Percentiles rank a stretch among this genome's conserved stretches.
These are phyloP conservation scores for Stygiomarasmius scandens DNA, from an alignment of 1,284 basidiomycete genomes.

Conservation along the genomic window DNA sequence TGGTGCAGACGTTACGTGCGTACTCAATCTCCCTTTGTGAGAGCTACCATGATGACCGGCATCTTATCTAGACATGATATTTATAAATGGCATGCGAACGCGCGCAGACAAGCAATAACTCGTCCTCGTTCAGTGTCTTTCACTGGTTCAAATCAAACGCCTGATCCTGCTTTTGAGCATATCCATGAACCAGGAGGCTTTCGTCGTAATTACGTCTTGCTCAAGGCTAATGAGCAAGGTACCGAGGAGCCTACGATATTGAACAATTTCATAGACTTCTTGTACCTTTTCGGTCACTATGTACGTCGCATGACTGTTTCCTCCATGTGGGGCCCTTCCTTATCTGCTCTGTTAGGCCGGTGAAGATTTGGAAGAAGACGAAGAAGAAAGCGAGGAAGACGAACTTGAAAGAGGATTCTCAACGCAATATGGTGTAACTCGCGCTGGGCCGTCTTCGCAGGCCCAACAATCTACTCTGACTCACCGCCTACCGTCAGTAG, in stretches of 20 bases:
- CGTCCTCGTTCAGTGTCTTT: slow-evolving; percentile 76
- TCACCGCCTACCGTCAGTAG: slow-evolving; percentile 20
- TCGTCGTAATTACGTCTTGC: slow-evolving; percentile 81
- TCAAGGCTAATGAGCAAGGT: slow-evolving; percentile 71
- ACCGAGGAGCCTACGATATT: slow-evolving; percentile 66
- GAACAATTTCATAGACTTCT: slow-evolving; percentile 90
- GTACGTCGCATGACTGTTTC: slow-evolving; percentile 51
- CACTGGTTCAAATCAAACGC: slow-evolving; percentile 51
- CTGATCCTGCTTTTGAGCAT: slow-evolving; percentile 80
- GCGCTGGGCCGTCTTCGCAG: slow-evolving; percentile 28
- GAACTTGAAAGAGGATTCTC: slow-evolving; percentile 31
- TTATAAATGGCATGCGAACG: slow-evolving; percentile 89
- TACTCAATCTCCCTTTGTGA: slow-evolving; percentile 27
- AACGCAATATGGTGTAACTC: neutral
- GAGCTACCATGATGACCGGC: neutral
- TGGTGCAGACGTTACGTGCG: slow-evolving; percentile 90
- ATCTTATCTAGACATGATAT: slow-evolving; percentile 72
- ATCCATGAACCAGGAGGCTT: slow-evolving; percentile 95
- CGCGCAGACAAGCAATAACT: slow-evolving; percentile 50
- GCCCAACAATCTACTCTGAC: slow-evolving; percentile 25
- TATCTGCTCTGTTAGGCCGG: slow-evolving; percentile 63
- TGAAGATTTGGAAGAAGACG: slow-evolving; percentile 91
- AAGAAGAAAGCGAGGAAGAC: slow-evolving; percentile 55
- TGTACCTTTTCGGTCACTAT: slow-evolving; percentile 93
- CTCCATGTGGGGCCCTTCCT: neutral